Evolutionary conservation across 164 flowering plant genomes (phyloP), one percentile per base, ranked within the genome.

Genomic region (Magnolia changhungtana): DNA sequence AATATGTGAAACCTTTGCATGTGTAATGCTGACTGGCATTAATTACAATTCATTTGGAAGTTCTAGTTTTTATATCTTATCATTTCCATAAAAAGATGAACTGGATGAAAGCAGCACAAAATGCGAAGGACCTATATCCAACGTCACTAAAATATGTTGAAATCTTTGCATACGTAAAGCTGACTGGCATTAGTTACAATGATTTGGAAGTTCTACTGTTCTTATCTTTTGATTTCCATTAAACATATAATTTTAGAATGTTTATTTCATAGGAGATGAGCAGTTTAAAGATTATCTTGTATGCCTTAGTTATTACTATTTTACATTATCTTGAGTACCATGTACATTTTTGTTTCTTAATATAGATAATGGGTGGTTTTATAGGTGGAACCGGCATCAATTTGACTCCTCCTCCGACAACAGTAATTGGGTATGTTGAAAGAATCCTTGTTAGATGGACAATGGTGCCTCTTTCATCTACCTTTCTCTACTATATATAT

Each of bases 321-420:
- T 24, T 24, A 24, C 27, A 24, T 37, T 3, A 37, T 37, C 45
- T 37, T 37, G 45, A 37, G 45, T 37, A 37, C 45, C 45, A 37
- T 37, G 45, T 37, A 37, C 45, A 37, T 4, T 37, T 24, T 31
- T 66, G 37, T 64, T 45, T 67, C 18, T 66, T 79, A 14, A 71
- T 63, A 27, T 64, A 58, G 66, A 24, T 65, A 20, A 6, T 76
- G 31, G 8, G 77, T 80, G 18, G 31, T 74, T 81, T 85, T 37
- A 75, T 88, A 94, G 98, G 98, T 86, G 98, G 97, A 72, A 94
- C 98, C 63, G 97, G 98, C 87, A 91, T 92, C 86, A 94, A 94
- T 82, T 82, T 92, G 72, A 94, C 98, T 82, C 97, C 98, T 29
- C 98, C 98, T 11, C 98, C 98, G 37, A 61, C 74, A 52, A 87